Evolutionary conservation across 495 filamentous ascomycete species (phyloP).

Genomic region (Barbatosphaeria neglecta): DNA sequence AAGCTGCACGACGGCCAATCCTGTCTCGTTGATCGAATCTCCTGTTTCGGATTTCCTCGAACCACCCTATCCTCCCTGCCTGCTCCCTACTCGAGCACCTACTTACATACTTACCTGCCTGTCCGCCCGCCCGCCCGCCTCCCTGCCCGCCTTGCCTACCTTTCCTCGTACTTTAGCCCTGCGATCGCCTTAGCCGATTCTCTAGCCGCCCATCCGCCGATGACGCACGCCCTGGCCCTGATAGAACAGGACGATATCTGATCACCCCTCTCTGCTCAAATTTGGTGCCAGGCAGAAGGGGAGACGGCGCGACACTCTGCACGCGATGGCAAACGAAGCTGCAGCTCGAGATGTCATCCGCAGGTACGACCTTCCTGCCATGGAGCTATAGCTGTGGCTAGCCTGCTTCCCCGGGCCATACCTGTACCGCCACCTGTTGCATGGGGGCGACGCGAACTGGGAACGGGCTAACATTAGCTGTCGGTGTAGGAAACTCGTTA

Average conservation of each 20-base stretch:
- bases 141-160: too few relatives aligned
- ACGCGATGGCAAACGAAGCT: background rate
- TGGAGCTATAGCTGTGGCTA: background rate
- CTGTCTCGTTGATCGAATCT: too few relatives aligned
- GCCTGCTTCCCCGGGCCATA: too few relatives aligned
- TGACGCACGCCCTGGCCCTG: background rate
- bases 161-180: too few relatives aligned
- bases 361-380: conserved; percentile 14
- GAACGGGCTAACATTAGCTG: background rate
- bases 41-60: too few relatives aligned
- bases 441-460: too few relatives aligned
- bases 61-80: too few relatives aligned
- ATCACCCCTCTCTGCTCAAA: background rate
- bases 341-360: conserved; percentile 23
- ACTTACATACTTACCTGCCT: too few relatives aligned
- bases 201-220: background rate
- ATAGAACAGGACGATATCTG: background rate
- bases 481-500: conserved; percentile 78
- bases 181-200: background rate
- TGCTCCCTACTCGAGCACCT: too few relatives aligned
- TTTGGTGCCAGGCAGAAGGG: background rate
- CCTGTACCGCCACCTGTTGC: too few relatives aligned
- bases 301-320: background rate
- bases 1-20: too few relatives aligned
- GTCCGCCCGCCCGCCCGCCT: too few relatives aligned